phyloP scores from a whole-genome alignment of 2,329 filamentous ascomycete genomes.

The Periconia digitata region DNA sequence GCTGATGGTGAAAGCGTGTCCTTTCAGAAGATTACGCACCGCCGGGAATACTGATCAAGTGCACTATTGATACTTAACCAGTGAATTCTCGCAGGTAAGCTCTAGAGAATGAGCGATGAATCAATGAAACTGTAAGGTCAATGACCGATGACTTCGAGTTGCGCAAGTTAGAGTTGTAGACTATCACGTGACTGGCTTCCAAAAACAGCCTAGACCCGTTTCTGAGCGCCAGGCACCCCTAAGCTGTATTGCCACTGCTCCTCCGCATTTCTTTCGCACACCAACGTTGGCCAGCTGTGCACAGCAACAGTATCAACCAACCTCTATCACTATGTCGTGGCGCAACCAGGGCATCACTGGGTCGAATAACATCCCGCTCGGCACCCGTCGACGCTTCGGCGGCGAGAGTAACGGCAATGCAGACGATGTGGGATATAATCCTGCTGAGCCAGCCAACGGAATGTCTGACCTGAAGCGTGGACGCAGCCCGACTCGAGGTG shows the following conservation, averaged over 20 bases:
- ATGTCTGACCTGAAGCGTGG: conserved; percentile 73
- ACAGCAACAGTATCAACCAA: conserved; percentile 8
- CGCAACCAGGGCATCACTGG: conserved; percentile 83
- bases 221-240: not conserved
- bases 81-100: no score
- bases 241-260: conserved; percentile 3
- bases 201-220: not conserved
- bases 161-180: no score
- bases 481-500: conserved; percentile 83
- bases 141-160: no score
- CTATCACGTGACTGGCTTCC: not conserved
- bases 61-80: no score
- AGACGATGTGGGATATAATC: conserved; percentile 50
- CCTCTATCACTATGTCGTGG: conserved; percentile 59
- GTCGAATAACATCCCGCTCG: conserved; percentile 96
- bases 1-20: no score
- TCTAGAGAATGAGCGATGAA: no score
- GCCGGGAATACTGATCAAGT: no score
- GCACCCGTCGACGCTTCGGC: conserved; percentile 78
- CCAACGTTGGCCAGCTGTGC: conserved; percentile 13
- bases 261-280: conserved; percentile 6
- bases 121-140: no score
- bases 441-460: conserved; percentile 49
- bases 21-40: no score
- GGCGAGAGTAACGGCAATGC: conserved; percentile 62